Evolutionary conservation across 2,329 filamentous ascomycete genomes (phyloP), one percentile per base, ranked within the genome.

Genomic region (Sporothrix pallida): DNA sequence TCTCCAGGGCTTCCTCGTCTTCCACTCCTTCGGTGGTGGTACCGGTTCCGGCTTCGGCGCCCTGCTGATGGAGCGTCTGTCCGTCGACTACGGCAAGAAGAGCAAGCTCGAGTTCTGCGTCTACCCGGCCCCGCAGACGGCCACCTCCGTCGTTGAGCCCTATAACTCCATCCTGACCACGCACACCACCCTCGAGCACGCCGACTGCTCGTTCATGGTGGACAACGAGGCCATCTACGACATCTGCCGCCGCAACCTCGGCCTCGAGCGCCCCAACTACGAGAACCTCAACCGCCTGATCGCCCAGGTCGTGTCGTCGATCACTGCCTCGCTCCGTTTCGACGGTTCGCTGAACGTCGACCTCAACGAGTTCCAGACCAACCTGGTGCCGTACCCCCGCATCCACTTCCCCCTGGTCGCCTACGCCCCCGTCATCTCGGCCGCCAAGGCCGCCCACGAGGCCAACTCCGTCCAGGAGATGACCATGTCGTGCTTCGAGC

Each of bases 151-250:
- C 75, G 96, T 99, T 77, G 96, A 99, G 91, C 96, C 96, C 75
- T 99, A 99, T 91, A 99, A 99, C 91, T 98, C 96, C 71, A 98
- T 98, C 83, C 91, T 99, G 79, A 98, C 96, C 80, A 98, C 96
- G 77, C 96, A 99, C 90, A 98, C 95, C 82, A 98, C 96, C 77
- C 91, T 99, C 74, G 96, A 99, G 90, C 95, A 99, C 89, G 97
- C 95, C 76, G 96, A 99, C 90, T 98, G 96, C 89, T 97, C 93
- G 80, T 99, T 99, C 90, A 97, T 98, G 94, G 96, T 99, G 79
- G 96, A 99, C 88, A 99, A 99, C 86, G 96, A 99, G 89, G 96
- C 96, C 81, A 98, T 99, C 84, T 98, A 98, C 86, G 96, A 98
- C 83, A 98, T 99, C 84, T 99, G 96, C 92, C 93, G 95, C 82